phyloP scores from a whole-genome alignment of 1,284 basidiomycete genomes.

The Fistulina hepatica region DNA sequence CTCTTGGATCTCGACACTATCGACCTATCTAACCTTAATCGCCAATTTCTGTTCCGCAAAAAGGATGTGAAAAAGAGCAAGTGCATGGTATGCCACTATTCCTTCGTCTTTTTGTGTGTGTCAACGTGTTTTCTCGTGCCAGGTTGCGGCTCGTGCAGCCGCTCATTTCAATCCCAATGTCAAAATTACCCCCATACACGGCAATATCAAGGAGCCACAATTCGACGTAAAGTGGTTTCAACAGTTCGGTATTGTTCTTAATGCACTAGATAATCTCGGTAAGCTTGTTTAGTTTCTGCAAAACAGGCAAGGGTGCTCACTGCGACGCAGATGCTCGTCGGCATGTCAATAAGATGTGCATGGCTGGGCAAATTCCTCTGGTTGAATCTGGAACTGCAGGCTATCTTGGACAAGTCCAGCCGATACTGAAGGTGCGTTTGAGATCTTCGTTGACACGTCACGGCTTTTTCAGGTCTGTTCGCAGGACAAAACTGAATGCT shows the following conservation, averaged over 20 bases:
- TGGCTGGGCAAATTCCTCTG: slow-evolving; percentile 82
- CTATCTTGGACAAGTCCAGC: slow-evolving; percentile 82
- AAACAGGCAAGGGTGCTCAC: slow-evolving; percentile 1
- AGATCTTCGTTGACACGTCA: slow-evolving; percentile 1
- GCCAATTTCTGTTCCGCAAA: slow-evolving; percentile 96
- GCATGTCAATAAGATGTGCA: slow-evolving; percentile 96
- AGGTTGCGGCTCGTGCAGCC: slow-evolving; percentile 87
- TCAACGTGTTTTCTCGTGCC: slow-evolving; percentile 4
- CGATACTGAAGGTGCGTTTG: slow-evolving; percentile 54
- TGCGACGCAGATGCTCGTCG: slow-evolving; percentile 62
- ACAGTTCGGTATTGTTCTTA: slow-evolving; percentile 86
- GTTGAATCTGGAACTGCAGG: slow-evolving; percentile 97
- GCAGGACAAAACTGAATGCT: slow-evolving; percentile 82
- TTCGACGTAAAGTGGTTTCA: slow-evolving; percentile 90
- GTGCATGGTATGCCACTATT: slow-evolving; percentile 47
- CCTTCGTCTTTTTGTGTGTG: neutral
- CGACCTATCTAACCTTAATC: slow-evolving; percentile 95
- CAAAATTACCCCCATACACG: slow-evolving; percentile 82
- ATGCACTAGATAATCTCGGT: slow-evolving; percentile 95
- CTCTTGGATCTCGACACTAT: slow-evolving; percentile 96
- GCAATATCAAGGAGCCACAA: slow-evolving; percentile 89
- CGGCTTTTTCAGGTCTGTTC: slow-evolving; percentile 6
- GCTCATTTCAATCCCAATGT: slow-evolving; percentile 88
- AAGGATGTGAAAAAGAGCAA: slow-evolving; percentile 97
- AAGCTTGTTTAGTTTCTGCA: slow-evolving; percentile 15